Evolutionary conservation across 2,329 filamentous ascomycete species (phyloP).

Genomic region (Pseudogymnoascus sp.): DNA sequence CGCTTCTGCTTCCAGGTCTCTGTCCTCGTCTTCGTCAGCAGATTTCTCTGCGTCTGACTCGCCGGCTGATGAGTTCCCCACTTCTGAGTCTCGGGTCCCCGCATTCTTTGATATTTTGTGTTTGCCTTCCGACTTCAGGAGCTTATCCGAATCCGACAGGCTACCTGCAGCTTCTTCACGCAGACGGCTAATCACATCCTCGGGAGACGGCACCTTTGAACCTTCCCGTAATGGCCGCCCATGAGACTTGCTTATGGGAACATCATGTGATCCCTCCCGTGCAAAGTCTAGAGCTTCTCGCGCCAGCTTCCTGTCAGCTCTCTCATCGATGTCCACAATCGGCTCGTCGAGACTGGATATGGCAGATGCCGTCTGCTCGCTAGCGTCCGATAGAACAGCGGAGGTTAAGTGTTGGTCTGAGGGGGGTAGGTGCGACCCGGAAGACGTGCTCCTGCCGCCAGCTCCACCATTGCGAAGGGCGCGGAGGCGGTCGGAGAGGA

Average conservation of each 20-base stretch:
- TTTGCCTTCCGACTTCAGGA: not conserved
- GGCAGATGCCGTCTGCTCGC: not conserved
- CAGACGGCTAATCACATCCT: not conserved
- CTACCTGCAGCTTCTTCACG: not conserved
- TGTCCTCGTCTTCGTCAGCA: conserved; percentile 32
- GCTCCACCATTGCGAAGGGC: not conserved
- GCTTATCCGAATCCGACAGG: not conserved
- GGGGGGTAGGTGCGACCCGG: not conserved
- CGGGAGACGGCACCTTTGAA: not conserved
- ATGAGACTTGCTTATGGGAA: not conserved
- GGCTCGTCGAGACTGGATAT: not conserved
- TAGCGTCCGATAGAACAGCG: not conserved
- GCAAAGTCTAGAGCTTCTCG: not conserved
- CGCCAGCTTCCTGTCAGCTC: not conserved
- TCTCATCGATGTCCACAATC: not conserved
- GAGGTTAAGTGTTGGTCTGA: not conserved
- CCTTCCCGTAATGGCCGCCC: not conserved
- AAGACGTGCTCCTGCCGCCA: not conserved
- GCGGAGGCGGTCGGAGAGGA: not conserved
- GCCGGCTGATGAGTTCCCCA: conserved; percentile 30
- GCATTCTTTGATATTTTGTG: not conserved
- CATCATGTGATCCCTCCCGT: not conserved
- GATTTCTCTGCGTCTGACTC: conserved; percentile 33
- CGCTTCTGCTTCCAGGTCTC: conserved; percentile 28
- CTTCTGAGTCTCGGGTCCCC: not conserved